phyloP scores from a whole-genome alignment of 768 basidiomycete genomes.

The Boletus rufocinnamomeus region DNA sequence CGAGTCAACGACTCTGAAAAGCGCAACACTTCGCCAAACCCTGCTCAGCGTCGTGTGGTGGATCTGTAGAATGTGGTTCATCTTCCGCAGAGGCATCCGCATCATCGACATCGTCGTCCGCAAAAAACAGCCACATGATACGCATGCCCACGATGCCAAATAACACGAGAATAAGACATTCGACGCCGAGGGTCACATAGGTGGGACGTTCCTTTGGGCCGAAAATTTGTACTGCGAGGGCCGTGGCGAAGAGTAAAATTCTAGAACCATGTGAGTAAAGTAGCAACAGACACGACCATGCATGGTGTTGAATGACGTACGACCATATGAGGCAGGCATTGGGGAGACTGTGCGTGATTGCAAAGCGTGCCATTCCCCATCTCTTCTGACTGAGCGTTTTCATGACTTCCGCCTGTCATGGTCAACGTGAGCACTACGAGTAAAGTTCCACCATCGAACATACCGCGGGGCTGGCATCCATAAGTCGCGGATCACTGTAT shows the following conservation, averaged over 20 bases:
- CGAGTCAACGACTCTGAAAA: not conserved
- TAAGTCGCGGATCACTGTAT: conserved; percentile 11
- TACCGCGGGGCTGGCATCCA: conserved; percentile 10
- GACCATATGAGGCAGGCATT: conserved; percentile 20
- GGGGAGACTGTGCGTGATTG: conserved; percentile 21
- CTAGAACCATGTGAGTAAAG: not conserved
- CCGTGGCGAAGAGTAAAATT: conserved; percentile 11
- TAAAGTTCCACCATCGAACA: not conserved
- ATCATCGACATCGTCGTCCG: not conserved
- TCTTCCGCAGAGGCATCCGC: not conserved
- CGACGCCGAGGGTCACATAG: conserved; percentile 4
- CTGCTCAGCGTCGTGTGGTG: not conserved
- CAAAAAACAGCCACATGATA: not conserved
- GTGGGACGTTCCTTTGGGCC: not conserved
- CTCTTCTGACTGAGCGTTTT: not conserved
- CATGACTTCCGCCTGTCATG: conserved; percentile 7
- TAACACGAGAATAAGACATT: conserved; percentile 11
- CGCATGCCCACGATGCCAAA: not conserved
- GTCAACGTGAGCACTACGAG: not conserved
- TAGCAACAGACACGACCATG: not conserved
- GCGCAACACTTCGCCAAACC: not conserved
- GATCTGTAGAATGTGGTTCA: too few species aligned
- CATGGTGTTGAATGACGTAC: conserved; percentile 6
- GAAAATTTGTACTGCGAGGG: conserved; percentile 18
- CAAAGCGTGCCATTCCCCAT: conserved; percentile 10